These are phyloP conservation scores for Thalassiosira livingstoniorum DNA, from an alignment of 352 stramenopile species.

Conservation along the genomic window DNA sequence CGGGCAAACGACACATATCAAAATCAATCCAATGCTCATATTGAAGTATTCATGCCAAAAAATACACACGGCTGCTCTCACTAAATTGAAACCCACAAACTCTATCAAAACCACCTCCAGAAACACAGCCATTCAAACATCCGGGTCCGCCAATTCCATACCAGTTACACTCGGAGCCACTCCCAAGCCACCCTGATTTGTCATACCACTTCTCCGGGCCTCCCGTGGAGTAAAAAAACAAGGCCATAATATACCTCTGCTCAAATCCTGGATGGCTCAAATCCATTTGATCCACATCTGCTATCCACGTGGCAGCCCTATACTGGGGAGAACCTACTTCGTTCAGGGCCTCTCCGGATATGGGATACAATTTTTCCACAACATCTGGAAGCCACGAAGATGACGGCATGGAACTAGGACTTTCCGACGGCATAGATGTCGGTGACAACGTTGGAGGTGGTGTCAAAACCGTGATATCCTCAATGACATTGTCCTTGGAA, in stretches of 20 bases:
- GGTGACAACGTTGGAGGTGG: slow-evolving; percentile 2
- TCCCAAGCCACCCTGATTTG: slow-evolving; percentile 11
- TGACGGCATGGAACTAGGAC: slow-evolving; percentile 17
- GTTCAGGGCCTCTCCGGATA: slow-evolving; percentile 12
- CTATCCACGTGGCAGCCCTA: slow-evolving; percentile 24
- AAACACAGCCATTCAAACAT: slow-evolving; percentile 9
- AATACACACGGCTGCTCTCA: neutral
- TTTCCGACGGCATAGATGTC: slow-evolving; percentile 18
- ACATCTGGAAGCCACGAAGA: slow-evolving; percentile 5
- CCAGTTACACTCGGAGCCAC: slow-evolving; percentile 28
- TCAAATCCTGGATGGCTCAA: slow-evolving; percentile 37
- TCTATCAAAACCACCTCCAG: neutral
- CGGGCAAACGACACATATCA: neutral
- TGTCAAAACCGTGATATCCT: neutral
- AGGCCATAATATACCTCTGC: slow-evolving; percentile 58
- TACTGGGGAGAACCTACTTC: slow-evolving; percentile 16
- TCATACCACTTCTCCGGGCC: slow-evolving; percentile 57
- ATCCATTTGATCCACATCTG: slow-evolving; percentile 27
- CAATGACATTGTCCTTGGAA: slow-evolving; percentile 4
- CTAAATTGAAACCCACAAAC: neutral
- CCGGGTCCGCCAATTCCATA: slow-evolving; percentile 3
- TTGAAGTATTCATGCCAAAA: neutral
- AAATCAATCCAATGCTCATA: neutral
- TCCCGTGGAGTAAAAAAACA: slow-evolving; percentile 63
- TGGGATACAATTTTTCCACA: slow-evolving; percentile 8